Evolutionary conservation across 345 rosid genomes (phyloP).

Genomic region (Cardamine chenopodiifolia): DNA sequence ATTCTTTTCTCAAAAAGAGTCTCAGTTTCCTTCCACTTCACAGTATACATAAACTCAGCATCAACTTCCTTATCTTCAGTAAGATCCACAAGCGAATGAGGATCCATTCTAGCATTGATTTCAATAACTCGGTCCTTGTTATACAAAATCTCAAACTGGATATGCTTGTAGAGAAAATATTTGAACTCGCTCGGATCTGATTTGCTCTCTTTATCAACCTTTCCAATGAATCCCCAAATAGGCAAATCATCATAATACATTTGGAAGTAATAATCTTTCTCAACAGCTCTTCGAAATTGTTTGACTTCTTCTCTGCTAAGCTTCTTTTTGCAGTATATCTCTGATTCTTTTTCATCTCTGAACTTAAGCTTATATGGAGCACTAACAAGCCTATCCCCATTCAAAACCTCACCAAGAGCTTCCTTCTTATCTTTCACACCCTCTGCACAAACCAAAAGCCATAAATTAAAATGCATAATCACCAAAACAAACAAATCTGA

Average conservation of each 20-base stretch:
- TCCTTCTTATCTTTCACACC: conserved; percentile 68
- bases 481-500: neutral
- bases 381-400: conserved; percentile 77
- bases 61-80: conserved; percentile 81
- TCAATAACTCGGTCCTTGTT: conserved; percentile 82
- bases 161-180: conserved; percentile 73
- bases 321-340: conserved; percentile 55
- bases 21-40: conserved; percentile 88
- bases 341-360: conserved; percentile 63
- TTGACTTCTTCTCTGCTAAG: conserved; percentile 59
- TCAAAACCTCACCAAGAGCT: conserved; percentile 84
- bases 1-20: conserved; percentile 84
- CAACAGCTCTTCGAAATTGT: conserved; percentile 58
- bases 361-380: conserved; percentile 80
- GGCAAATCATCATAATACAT: conserved; percentile 93
- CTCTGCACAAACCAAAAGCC: conserved; percentile 43
- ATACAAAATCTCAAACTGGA: conserved; percentile 70
- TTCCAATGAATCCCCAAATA: conserved; percentile 89
- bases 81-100: conserved; percentile 66
- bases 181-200: conserved; percentile 61
- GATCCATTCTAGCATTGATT: conserved; percentile 71
- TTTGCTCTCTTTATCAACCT: conserved; percentile 76
- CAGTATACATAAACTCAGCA: conserved; percentile 79
- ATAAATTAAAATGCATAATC: conserved; percentile 5
- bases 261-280: conserved; percentile 78